Evolutionary conservation across 2,329 filamentous ascomycete genomes (phyloP).

Genomic region (Hymenoscyphus scutula): DNA sequence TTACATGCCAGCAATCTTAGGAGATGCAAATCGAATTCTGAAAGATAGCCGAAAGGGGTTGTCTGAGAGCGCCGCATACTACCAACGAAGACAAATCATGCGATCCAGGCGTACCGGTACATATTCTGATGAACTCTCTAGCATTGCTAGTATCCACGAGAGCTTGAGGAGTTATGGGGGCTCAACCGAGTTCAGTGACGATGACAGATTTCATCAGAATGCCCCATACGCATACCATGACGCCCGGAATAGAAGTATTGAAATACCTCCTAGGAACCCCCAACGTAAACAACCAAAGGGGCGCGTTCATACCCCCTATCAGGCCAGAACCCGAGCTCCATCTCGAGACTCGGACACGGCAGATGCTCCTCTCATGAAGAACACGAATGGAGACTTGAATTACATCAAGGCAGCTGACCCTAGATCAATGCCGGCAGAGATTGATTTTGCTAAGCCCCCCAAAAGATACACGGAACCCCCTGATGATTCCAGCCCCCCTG

Average conservation of each 20-base stretch:
- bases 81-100: neutral
- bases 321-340: constrained; percentile 14
- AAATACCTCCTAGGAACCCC: neutral
- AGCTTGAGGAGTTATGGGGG: constrained; percentile 29
- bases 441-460: constrained; percentile 10
- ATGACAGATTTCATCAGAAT: constrained; percentile 9
- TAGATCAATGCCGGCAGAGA: constrained; percentile 18
- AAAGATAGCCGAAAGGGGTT: constrained; percentile 23
- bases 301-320: constrained; percentile 20
- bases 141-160: constrained; percentile 30
- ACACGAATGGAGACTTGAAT: constrained; percentile 13
- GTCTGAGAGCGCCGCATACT: neutral
- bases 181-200: constrained; percentile 22
- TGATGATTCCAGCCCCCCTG: constrained; percentile 6
- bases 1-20: constrained; percentile 25
- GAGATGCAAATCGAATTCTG: constrained; percentile 26
- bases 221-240: neutral
- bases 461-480: constrained; percentile 2
- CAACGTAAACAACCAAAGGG: constrained; percentile 17
- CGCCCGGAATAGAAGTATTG: constrained; percentile 5
- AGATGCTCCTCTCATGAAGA: constrained; percentile 7
- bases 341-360: constrained; percentile 15
- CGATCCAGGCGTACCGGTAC: neutral
- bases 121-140: constrained; percentile 22
- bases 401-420: constrained; percentile 22